phyloP scores from a whole-genome alignment of 805 yeast species.

The Pichia nanzhaoensis region DNA sequence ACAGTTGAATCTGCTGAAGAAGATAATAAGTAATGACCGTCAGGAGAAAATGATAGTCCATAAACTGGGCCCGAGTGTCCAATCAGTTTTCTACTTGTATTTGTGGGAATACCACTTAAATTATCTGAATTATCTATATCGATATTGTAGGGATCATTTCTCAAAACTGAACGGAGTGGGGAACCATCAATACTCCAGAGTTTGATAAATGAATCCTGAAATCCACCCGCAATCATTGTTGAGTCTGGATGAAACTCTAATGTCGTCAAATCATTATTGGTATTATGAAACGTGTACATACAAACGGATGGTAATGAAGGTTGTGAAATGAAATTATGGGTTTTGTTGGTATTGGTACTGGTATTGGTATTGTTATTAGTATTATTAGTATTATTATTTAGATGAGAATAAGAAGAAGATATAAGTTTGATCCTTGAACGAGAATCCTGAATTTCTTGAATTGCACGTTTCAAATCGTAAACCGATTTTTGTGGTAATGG shows the following conservation, averaged over 20 bases:
- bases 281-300: constrained; percentile 96
- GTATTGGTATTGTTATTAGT: not conserved
- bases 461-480: constrained; percentile 71
- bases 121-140: constrained; percentile 2
- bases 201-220: constrained; percentile 84
- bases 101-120: constrained; percentile 25
- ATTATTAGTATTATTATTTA: constrained; percentile 7
- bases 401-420: constrained; percentile 29
- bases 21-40: constrained; percentile 70
- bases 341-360: not conserved
- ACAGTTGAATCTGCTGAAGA: constrained; percentile 90
- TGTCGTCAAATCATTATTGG: constrained; percentile 82
- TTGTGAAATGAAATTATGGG: constrained; percentile 33
- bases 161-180: constrained; percentile 58
- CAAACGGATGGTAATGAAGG: constrained; percentile 90
- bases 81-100: constrained; percentile 46
- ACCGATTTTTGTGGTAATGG: constrained; percentile 86
- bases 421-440: constrained; percentile 66
- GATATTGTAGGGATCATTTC: constrained; percentile 43
- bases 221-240: constrained; percentile 86
- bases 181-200: constrained; percentile 93
- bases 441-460: constrained; percentile 74
- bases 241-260: constrained; percentile 84
- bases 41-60: constrained; percentile 87
- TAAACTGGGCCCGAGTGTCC: constrained; percentile 96